Evolutionary conservation across 352 stramenopile genomes (phyloP), one percentile per base, ranked within the genome.

Genomic region (Blastocystis sp.): DNA sequence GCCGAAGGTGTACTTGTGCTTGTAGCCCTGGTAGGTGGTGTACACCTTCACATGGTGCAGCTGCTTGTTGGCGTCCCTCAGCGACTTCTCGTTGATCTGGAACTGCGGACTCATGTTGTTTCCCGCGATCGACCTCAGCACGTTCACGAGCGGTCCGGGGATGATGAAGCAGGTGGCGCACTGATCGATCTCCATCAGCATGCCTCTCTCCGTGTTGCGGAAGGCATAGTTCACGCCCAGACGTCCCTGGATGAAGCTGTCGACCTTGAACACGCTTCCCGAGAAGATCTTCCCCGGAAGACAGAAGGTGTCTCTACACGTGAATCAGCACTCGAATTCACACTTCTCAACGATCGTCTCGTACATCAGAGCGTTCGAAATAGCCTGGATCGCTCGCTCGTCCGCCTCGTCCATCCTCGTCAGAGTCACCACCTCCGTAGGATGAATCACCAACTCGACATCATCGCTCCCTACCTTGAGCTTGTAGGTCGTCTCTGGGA

Each of bases 161-260:
- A 68, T 30, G n/a, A 85, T 16, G 73, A 85, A 85, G 16, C n/a
- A 18, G 6, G 47, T 66, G 24, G 73, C 73, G 34, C 43, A 53
- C 53, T 85, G 53, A 55, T 85, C 73, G 20, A 85, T 50, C 18
- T 50, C 53, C 73, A 85, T 30, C 34, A 85, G 30, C 73, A 85
- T 30, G n/a, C 73, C 73, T n/a, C 43, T 50, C 50, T 85, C 50
- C 50, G 73, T 85, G 24, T 66, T 6, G 26, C 73, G 73, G 73
- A 85, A 39, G 50, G 59, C 54, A 39, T 85, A 85, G 37, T 47
- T 65, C 11, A 85, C 39, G 34, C 73, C 73, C 54, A 47, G 20
- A 24, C 47, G 73, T 9, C 43, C 73, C 56, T 85, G 53, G 20
- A 85, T 39, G 11, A 68, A 41, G 3, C 26, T 9, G 8, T 85